Evolutionary conservation across 306 rosid genomes (phyloP), one percentile per base, ranked within the genome.

Genomic region (Macrotyloma uniflorum): DNA sequence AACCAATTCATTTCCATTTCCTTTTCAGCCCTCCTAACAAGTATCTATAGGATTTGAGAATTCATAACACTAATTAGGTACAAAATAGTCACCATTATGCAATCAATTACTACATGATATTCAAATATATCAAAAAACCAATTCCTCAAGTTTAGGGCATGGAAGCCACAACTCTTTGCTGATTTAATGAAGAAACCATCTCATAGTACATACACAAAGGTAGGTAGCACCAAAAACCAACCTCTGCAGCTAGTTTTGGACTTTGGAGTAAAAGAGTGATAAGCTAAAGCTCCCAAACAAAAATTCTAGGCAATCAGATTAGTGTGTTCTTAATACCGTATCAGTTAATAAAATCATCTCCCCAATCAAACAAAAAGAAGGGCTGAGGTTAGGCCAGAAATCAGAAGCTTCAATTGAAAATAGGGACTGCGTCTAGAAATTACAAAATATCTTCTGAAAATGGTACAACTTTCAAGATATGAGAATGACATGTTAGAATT

Each of bases 301-400:
- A 12, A 58, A 47, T 49, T 59, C 28, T 20, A 61, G 35, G 16
- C 18, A 24, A 22, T 63, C 14, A 9, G 24, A 59, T 16, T 30
- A 58, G 15, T 46, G 38, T 47, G 43, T 70, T 35, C 35, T 28
- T 66, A 36, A 20, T 28, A 67, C 46, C 12, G 49, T 12, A 57
- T 33, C 61, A 18, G 57, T 45, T 10, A 43, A 70, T 54, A 33
- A 55, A 33, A 33, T 59, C 63, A 35, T 81, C 74, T 74, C 71
- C 64, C 28, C 18, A 75, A 46, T 46, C 55, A 79, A 72, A 62
- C 66, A 76, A 43, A 68, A 36, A 11, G 45, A 76, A 59, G 47
- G 43, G 43, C 36, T 9, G 28, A 62, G 67, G 67, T 47, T 35
- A n/a, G 61, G 51, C 20, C 28, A 59, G n/a, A 75, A 75, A 55